Evolutionary conservation across 1,284 basidiomycete species (phyloP).

Genomic region (Tilletia caries): DNA sequence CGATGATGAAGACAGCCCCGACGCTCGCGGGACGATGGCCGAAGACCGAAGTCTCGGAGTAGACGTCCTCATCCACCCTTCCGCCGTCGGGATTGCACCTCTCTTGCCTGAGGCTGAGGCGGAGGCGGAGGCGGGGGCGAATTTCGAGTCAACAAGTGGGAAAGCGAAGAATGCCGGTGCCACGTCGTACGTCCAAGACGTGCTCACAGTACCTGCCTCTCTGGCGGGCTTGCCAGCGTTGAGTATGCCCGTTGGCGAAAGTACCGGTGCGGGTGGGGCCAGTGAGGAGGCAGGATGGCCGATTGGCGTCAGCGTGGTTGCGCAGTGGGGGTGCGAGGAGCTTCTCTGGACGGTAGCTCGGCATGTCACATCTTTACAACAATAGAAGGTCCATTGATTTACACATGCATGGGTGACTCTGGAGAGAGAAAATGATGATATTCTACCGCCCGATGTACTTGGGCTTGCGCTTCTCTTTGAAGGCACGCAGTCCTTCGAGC

Average conservation of each 20-base stretch:
- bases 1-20: constrained; percentile 53
- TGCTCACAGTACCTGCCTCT: constrained; percentile 85
- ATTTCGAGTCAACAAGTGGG: not conserved
- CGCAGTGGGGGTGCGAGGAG: constrained; percentile 84
- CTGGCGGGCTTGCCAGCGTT: constrained; percentile 82
- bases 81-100: constrained; percentile 42
- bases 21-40: not conserved
- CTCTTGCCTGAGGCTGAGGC: constrained; percentile 18
- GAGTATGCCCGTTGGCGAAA: constrained; percentile 62
- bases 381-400: too few relatives aligned
- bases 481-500: constrained; percentile 78
- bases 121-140: not conserved
- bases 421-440: not conserved
- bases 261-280: constrained; percentile 47
- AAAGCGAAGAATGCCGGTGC: not conserved
- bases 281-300: constrained; percentile 63
- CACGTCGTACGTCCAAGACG: constrained; percentile 74
- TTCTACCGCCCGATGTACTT: constrained; percentile 69
- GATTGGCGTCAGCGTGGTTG: constrained; percentile 76
- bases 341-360: constrained; percentile 62
- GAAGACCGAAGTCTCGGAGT: constrained; percentile 58
- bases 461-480: constrained; percentile 80
- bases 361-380: not conserved
- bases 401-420: too few relatives aligned
- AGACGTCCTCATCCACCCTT: constrained; percentile 75